These are phyloP conservation scores for Lentinula edodes DNA, from an alignment of 768 basidiomycete genomes.

Conservation along the genomic window DNA sequence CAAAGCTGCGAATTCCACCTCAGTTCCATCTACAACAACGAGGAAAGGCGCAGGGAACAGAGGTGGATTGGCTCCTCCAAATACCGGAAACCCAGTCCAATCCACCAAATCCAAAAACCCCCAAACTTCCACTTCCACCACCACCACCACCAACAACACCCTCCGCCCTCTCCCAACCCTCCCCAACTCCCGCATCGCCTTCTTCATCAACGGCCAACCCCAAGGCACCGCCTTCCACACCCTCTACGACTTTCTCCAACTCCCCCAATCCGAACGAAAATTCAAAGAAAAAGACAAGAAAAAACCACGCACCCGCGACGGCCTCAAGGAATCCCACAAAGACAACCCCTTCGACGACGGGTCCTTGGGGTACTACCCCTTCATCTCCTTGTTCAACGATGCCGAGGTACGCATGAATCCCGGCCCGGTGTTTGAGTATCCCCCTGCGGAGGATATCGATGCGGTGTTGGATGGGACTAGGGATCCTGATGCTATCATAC, in stretches of 20 bases:
- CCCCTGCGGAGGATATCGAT: constrained; percentile 78
- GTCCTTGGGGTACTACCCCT: constrained; percentile 90
- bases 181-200: constrained; percentile 68
- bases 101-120: constrained; percentile 28
- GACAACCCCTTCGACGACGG: constrained; percentile 94
- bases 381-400: constrained; percentile 90
- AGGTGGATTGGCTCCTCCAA: constrained; percentile 55
- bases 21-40: constrained; percentile 48
- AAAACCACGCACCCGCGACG: constrained; percentile 58
- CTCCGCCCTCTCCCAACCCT: constrained; percentile 67
- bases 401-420: constrained; percentile 82
- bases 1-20: constrained; percentile 49
- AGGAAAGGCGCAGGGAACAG: constrained; percentile 49
- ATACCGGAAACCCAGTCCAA: constrained; percentile 28
- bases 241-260: constrained; percentile 84
- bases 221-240: constrained; percentile 84
- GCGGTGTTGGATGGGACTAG: constrained; percentile 33
- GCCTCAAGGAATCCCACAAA: constrained; percentile 59
- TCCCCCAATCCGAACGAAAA: constrained; percentile 60
- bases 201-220: constrained; percentile 88
- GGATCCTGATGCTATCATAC: constrained; percentile 2
- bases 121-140: constrained; percentile 18
- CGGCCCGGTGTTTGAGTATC: constrained; percentile 80
- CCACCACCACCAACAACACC: constrained; percentile 24
- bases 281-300: constrained; percentile 48